Evolutionary conservation across 805 yeast genomes (phyloP).

Genomic region (Kurtzmaniella fragi): DNA sequence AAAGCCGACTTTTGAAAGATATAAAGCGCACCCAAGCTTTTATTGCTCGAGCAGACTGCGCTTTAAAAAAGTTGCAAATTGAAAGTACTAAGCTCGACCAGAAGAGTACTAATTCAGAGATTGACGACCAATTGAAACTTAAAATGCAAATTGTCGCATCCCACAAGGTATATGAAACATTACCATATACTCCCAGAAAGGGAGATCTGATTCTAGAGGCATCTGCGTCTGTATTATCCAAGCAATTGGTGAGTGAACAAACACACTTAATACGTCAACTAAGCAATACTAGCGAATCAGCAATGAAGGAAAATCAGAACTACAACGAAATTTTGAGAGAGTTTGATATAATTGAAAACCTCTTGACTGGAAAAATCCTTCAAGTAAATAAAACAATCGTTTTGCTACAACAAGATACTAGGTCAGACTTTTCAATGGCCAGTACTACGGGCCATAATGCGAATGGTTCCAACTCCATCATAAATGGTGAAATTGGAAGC

Average conservation of each 20-base stretch:
- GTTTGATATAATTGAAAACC: neutral
- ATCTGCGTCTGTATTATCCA: slow-evolving; percentile 13
- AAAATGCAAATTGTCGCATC: slow-evolving; percentile 15
- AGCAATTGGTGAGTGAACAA: slow-evolving; percentile 6
- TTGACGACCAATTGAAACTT: neutral
- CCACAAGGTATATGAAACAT: slow-evolving; percentile 11
- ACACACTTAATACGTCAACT: slow-evolving; percentile 2
- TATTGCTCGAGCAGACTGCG: slow-evolving; percentile 18
- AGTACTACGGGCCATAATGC: too few relatives aligned
- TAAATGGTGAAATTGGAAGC: too few relatives aligned
- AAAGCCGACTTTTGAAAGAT: slow-evolving; percentile 13
- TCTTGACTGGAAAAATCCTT: neutral
- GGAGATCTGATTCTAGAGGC: slow-evolving; percentile 25
- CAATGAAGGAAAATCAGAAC: neutral
- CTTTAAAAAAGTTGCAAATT: slow-evolving; percentile 9
- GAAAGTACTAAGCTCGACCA: neutral
- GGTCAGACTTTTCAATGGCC: too few relatives aligned
- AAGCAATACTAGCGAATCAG: too few relatives aligned
- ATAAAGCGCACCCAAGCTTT: slow-evolving; percentile 13
- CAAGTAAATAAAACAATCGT: slow-evolving; percentile 1
- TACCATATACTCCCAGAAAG: slow-evolving; percentile 23
- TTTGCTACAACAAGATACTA: too few relatives aligned
- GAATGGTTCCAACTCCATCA: too few relatives aligned
- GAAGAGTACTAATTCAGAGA: neutral
- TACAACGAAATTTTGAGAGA: neutral